Conservation (phyloP, 768 basidiomycete species). For the Trametes sanguinea region DNA sequence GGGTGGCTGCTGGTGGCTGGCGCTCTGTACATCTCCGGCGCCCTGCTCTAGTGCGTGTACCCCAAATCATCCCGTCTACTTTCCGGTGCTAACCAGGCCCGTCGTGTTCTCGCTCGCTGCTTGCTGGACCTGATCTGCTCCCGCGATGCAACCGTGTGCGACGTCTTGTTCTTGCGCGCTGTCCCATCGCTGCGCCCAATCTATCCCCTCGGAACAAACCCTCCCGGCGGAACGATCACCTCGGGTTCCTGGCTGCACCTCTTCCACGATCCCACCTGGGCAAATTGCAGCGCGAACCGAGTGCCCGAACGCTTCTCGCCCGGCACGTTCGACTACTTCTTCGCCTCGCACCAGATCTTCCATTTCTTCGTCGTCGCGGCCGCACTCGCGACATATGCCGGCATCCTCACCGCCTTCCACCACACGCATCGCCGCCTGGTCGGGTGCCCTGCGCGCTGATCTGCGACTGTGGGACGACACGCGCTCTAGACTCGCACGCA, state of each 20-base stretch:
- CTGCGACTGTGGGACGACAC: not conserved
- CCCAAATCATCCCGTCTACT: not conserved
- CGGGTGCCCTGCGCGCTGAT: slow-evolving; percentile 12
- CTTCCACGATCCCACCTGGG: not conserved
- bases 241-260: not conserved
- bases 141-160: not conserved
- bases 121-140: not conserved
- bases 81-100: slow-evolving; percentile 4
- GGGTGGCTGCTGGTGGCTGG: slow-evolving; percentile 70
- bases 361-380: slow-evolving; percentile 78
- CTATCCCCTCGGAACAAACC: slow-evolving; percentile 12
- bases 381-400: slow-evolving; percentile 64
- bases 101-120: not conserved
- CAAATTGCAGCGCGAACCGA: slow-evolving; percentile 67
- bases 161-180: not conserved
- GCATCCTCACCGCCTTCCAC: slow-evolving; percentile 56
- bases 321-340: slow-evolving; percentile 77
- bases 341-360: slow-evolving; percentile 89
- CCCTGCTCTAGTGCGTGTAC: slow-evolving; percentile 76
- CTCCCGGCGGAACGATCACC: not conserved
- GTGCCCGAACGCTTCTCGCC: slow-evolving; percentile 77
- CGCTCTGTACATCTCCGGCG: slow-evolving; percentile 76
- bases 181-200: not conserved
- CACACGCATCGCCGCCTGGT: slow-evolving; percentile 50
- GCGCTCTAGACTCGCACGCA: not conserved